Evolutionary conservation across 257 asterid species (phyloP).

Genomic region (Forsythia suspensa): DNA sequence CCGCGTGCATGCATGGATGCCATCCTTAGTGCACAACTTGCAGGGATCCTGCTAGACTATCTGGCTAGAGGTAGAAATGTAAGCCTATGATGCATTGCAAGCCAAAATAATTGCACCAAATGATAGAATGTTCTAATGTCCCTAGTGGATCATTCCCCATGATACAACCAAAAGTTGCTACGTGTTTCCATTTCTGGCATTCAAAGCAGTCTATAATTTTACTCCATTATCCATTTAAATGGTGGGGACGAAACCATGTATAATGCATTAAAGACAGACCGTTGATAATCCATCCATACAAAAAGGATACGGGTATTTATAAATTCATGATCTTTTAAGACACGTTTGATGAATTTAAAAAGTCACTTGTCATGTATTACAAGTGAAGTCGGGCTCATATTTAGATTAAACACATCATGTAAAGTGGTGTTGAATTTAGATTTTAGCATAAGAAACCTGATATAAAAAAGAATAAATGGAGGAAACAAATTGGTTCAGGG

Average conservation of each 20-base stretch:
- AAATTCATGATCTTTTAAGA: neutral
- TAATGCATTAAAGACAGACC: neutral
- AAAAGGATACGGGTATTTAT: conserved; percentile 5
- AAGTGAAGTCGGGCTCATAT: too few relatives aligned
- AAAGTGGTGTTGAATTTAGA: too few relatives aligned
- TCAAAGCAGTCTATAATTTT: neutral
- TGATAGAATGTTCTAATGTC: too few relatives aligned
- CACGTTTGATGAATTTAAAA: neutral
- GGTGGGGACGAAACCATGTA: conserved; percentile 27
- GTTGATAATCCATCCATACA: neutral
- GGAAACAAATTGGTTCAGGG: neutral
- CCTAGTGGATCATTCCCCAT: too few relatives aligned
- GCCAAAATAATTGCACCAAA: too few relatives aligned
- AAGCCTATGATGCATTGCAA: too few relatives aligned
- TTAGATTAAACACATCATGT: too few relatives aligned
- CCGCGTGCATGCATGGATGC: too few relatives aligned
- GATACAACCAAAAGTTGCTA: conserved; percentile 17
- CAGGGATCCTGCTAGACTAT: too few relatives aligned
- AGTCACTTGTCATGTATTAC: too few relatives aligned
- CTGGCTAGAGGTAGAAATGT: too few relatives aligned
- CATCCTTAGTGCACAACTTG: too few relatives aligned
- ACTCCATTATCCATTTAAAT: conserved; percentile 16
- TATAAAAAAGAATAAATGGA: neutral
- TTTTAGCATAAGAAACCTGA: neutral
- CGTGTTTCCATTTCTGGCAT: conserved; percentile 13